These are phyloP conservation scores for Eimeria acervulina DNA, from an alignment of 169 alveolate genomes.

Conservation along the genomic window DNA sequence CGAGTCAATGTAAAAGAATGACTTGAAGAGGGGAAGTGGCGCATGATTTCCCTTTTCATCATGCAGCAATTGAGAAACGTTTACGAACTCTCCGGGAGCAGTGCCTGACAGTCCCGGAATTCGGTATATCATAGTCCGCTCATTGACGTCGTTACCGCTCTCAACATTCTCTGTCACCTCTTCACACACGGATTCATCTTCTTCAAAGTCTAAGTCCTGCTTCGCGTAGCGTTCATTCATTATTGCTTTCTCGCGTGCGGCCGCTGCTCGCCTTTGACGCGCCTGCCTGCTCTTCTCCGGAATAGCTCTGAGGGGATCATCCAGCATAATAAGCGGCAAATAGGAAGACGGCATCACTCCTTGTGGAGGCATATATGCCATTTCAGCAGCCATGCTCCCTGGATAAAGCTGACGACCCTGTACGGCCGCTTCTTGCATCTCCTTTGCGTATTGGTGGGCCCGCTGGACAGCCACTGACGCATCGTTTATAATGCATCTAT, in stretches of 20 bases:
- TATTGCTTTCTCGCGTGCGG: constrained; percentile 30
- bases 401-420: constrained; percentile 70
- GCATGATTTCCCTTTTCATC: constrained; percentile 81
- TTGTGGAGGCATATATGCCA: constrained; percentile 75
- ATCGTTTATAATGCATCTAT: constrained; percentile 29
- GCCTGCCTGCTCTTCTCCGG: constrained; percentile 63
- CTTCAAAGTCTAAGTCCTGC: constrained; percentile 75
- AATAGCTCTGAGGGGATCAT: constrained; percentile 73
- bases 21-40: constrained; percentile 78
- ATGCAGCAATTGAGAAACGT: constrained; percentile 79
- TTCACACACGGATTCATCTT: constrained; percentile 51
- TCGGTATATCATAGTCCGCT: constrained; percentile 68
- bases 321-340: constrained; percentile 79
- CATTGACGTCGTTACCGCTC: not conserved
- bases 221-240: not conserved
- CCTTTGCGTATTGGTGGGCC: constrained; percentile 74
- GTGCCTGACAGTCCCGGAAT: constrained; percentile 81
- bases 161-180: not conserved
- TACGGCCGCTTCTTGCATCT: constrained; percentile 78
- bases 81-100: constrained; percentile 83
- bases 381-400: constrained; percentile 64
- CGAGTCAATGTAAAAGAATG: constrained; percentile 83
- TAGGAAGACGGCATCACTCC: constrained; percentile 67
- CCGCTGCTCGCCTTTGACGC: constrained; percentile 41
- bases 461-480: constrained; percentile 65